phyloP scores from a whole-genome alignment of 2,329 filamentous ascomycete genomes.

The Sphaerulina vaccinii region DNA sequence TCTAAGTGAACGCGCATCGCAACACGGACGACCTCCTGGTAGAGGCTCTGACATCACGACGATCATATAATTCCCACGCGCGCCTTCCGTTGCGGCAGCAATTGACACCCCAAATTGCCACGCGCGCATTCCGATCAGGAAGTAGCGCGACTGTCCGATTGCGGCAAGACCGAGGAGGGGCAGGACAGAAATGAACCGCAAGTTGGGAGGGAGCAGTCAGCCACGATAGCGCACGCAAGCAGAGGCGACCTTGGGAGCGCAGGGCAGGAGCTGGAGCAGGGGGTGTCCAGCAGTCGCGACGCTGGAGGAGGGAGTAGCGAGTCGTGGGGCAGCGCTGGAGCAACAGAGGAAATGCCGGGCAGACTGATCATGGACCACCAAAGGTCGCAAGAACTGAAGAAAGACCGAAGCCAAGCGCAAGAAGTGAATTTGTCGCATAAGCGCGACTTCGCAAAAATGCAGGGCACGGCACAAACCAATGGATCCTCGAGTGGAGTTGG shows the following conservation, averaged over 20 bases:
- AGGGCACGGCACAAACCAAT: constrained; percentile 13
- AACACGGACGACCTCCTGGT: not conserved
- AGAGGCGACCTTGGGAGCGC: constrained; percentile 17
- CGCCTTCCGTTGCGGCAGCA: not conserved
- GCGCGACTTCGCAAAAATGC: constrained; percentile 23
- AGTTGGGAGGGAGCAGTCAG: constrained; percentile 9
- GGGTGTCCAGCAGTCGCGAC: constrained; percentile 20
- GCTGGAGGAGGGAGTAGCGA: constrained; percentile 12
- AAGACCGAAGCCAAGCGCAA: constrained; percentile 33
- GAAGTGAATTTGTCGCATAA: constrained; percentile 21
- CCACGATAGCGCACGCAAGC: constrained; percentile 32
- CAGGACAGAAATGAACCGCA: constrained; percentile 27
- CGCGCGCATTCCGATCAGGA: not conserved
- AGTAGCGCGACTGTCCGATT: not conserved
- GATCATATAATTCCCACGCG: not conserved
- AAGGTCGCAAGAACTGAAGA: constrained; percentile 39
- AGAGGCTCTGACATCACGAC: constrained; percentile 5
- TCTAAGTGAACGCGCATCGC: not conserved
- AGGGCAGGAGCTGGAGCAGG: constrained; percentile 19
- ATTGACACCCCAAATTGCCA: not conserved
- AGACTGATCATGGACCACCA: constrained; percentile 50
- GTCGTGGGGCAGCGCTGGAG: no score
- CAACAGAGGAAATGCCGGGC: constrained; percentile 49
- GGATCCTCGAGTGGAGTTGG: constrained; percentile 17
- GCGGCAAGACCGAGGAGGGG: constrained; percentile 1